Evolutionary conservation across 2,329 filamentous ascomycete genomes (phyloP), one percentile per base, ranked within the genome.

Genomic region (Microthyrium microscopicum): DNA sequence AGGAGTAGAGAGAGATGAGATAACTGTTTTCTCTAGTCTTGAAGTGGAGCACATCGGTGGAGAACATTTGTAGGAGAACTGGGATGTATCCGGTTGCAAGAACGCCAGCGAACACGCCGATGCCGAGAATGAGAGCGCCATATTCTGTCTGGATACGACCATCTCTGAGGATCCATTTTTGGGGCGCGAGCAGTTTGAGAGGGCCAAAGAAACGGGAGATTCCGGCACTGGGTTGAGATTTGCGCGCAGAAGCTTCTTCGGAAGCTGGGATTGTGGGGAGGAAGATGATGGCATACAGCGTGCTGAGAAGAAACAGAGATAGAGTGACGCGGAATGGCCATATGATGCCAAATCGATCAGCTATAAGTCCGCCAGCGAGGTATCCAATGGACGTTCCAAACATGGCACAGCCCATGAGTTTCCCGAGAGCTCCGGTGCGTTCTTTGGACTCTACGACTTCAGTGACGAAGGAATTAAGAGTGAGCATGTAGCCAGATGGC

Each of bases 71-170:
- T 0, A 64, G 50, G 8, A 81, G 53, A 0, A 69, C 58, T 0
- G 72, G 69, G 0, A 75, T 73, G 36, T 77, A 81, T 2, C 72
- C 73, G 0, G 76, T 79, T 0, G 76, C 74, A 2, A 79, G 59
- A 46, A 80, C 73, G 0, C 70, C 74, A 1, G 77, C 52, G 38
- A 78, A 81, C 2, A 77, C 72, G 2, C 76, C 76, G 1, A 61
- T 53, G 15, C 71, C 75, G 3, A 81, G 62, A 2, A 78, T 65
- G 3, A 76, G 51, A 0, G 77, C 62, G 2, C 76, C 74, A 17
- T 70, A 70, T 40, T 78, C 70, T 13, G 53, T 68, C 31, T 52
- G 56, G 4, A 64, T 43, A 2, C 53, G 55, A 1, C 75, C 75
- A 31, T 62, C 58, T 1, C 45, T 43, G 1, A 70, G 51, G 0